A percentile compares a stretch with the other conserved stretches of the same genome.
Conservation (phyloP, 257 asterid genomes). For the Primulina huaijiensis region DNA sequence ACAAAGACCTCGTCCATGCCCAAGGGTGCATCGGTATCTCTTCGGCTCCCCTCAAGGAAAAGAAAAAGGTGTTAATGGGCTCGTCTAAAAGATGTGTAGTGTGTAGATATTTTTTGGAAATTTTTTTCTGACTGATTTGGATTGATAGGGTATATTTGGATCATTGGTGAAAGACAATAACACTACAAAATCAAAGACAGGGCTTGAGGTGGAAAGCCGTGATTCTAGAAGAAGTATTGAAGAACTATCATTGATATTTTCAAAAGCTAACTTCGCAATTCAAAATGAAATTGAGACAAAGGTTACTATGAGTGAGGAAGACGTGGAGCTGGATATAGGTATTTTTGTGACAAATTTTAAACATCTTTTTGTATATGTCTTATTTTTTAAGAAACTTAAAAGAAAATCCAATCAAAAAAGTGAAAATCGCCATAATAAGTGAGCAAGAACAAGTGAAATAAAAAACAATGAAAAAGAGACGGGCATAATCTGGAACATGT, state of each 20-base stretch:
- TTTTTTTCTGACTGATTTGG: conserved; percentile 10
- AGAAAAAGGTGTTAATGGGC: conserved; percentile 63
- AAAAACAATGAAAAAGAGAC: no score
- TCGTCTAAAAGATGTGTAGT: conserved; percentile 2
- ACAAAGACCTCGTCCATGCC: conserved; percentile 43
- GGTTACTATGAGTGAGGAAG: conserved; percentile 35
- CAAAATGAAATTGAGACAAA: conserved; percentile 48
- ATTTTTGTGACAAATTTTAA: conserved; percentile 11
- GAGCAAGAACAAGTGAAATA: neutral
- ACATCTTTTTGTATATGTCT: neutral
- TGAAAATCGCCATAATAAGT: neutral
- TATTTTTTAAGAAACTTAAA: neutral
- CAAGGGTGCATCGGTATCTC: conserved; percentile 34
- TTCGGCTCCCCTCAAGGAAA: conserved; percentile 52
- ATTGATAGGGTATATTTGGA: conserved; percentile 65
- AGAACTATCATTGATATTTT: conserved; percentile 55
- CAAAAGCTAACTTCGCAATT: conserved; percentile 52
- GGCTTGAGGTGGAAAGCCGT: conserved; percentile 42
- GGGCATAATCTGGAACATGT: neutral
- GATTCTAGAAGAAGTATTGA: conserved; percentile 50
- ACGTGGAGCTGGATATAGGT: conserved; percentile 73
- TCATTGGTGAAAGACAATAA: conserved; percentile 66
- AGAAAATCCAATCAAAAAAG: neutral
- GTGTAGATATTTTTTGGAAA: neutral
- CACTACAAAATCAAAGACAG: conserved; percentile 49